These are phyloP conservation scores for Tympanopsis confertula DNA, from an alignment of 2,329 filamentous ascomycete species.

Conservation along the genomic window DNA sequence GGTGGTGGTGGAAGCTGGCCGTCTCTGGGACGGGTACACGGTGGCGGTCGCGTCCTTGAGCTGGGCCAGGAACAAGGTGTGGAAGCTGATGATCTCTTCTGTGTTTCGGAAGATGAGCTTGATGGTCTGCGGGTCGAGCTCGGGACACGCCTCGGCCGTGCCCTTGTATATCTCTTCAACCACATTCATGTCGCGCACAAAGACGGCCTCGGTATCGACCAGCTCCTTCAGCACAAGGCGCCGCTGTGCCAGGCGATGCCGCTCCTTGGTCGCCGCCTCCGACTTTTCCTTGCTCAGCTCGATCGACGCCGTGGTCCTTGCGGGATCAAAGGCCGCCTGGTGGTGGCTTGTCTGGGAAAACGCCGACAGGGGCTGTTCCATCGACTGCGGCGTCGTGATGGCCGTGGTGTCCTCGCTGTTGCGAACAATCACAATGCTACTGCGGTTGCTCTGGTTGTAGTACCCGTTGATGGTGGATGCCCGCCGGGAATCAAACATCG, in stretches of 20 bases:
- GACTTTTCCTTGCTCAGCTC: too few species aligned
- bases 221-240: constrained; percentile 53
- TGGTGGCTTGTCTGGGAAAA: too few species aligned
- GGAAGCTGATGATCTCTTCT: constrained; percentile 52
- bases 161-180: constrained; percentile 59
- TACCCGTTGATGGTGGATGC: constrained; percentile 23
- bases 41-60: constrained; percentile 46
- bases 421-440: constrained; percentile 24
- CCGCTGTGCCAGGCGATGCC: constrained; percentile 38
- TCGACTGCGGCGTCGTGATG: constrained; percentile 28
- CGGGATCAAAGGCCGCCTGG: not conserved
- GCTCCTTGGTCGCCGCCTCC: not conserved
- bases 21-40: constrained; percentile 42
- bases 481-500: constrained; percentile 12
- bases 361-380: not conserved
- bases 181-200: constrained; percentile 57
- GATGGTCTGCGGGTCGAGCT: constrained; percentile 46
- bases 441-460: constrained; percentile 27
- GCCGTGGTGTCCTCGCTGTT: constrained; percentile 27
- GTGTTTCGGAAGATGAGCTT: constrained; percentile 54
- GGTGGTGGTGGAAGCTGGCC: constrained; percentile 24
- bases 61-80: constrained; percentile 44
- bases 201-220: constrained; percentile 53
- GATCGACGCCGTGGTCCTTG: not conserved
- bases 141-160: constrained; percentile 39